A percentile compares a stretch with the other conserved stretches of the same genome.
These are phyloP conservation scores for Ceratobasidium sp. DNA, from an alignment of 1,284 basidiomycete genomes.

Conservation along the genomic window DNA sequence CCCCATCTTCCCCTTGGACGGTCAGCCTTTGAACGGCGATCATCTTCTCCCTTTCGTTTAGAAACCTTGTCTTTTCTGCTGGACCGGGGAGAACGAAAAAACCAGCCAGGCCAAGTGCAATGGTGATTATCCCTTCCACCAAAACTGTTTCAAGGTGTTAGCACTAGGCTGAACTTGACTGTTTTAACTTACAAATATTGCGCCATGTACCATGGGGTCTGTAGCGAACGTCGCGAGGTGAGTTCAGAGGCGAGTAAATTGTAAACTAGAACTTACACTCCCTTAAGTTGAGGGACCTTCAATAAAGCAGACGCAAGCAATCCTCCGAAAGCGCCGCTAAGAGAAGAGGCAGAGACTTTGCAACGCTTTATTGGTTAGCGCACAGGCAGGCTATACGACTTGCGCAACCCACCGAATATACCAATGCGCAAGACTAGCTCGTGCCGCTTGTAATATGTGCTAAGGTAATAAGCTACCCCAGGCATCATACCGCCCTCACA, in stretches of 20 bases:
- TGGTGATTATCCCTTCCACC: conserved; percentile 54
- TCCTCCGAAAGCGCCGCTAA: conserved; percentile 48
- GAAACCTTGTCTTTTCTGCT: conserved; percentile 53
- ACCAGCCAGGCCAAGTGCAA: conserved; percentile 52
- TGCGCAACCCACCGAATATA: conserved; percentile 49
- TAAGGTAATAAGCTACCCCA: conserved; percentile 52
- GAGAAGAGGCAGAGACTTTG: conserved; percentile 47
- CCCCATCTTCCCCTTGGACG: conserved; percentile 17
- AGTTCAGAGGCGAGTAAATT: not conserved
- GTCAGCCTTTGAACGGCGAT: conserved; percentile 50
- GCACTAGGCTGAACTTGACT: not conserved
- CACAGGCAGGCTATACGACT: not conserved
- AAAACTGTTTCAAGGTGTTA: conserved; percentile 46
- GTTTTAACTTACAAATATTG: conserved; percentile 50
- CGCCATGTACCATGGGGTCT: conserved; percentile 52
- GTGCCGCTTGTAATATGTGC: conserved; percentile 53
- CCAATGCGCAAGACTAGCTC: conserved; percentile 54
- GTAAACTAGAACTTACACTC: conserved; percentile 49
- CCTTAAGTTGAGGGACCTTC: conserved; percentile 49
- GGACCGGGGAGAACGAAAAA: conserved; percentile 54
- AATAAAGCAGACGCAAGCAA: conserved; percentile 50
- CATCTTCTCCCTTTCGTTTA: conserved; percentile 53
- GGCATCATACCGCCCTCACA: conserved; percentile 55
- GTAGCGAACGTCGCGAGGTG: conserved; percentile 47
- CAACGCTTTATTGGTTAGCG: not conserved